Base-by-base conservation (phyloP, 2,329 filamentous ascomycete species). In the Pestalotiopsis sp. region DNA sequence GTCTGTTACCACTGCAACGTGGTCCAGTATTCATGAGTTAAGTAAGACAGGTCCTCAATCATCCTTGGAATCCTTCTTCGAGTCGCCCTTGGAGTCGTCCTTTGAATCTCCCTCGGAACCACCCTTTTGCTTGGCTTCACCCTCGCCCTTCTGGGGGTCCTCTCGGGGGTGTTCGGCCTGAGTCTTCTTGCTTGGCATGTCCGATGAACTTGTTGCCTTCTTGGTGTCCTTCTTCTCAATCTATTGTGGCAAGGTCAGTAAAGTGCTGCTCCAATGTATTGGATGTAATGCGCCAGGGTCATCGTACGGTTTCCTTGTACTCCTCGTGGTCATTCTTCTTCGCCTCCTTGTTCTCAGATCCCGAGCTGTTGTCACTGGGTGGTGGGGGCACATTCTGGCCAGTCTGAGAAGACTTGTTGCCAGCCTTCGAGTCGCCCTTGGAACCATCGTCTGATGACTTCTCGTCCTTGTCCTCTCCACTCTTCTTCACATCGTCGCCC, bases 81-180 rank as follows among this genome's bases (percentile, higher is more conserved):
- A 36, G 31, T 36, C 31, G 9, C 9, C 31, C 31, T 36, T 36
- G 31, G 31, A 36, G 31, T 36, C 31, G 31, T 59, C 27, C 57
- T 36, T 36, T n/a, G 57, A 59, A 17, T 64, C 31, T 36, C 7
- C 59, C 17, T 41, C 23, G 25, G 72, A 61, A 14, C 72, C 72
- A 3, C 72, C 71, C 69, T 74, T 73, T 64, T 71, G 36, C 9
- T 64, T 70, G 11, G 60, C 71, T 52, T 73, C 71, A 25, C 68
- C 70, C 60, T 75, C 68, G 61, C 74, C 75, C 71, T 73, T 73
- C 68, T 73, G 59, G 11, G 77, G 70, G 41, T 77, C 75, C 63
- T 77, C 74, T 31, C 70, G 68, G 36, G 75, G 71, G 65, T 75
- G 66, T 66, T 77, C 73, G n/a, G 49, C 63, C 1, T 61, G 62